Percentiles rank a stretch among this genome's conserved stretches.
Conservation (phyloP, 2,329 filamentous ascomycete genomes). For the Bipolaris victoriae region DNA sequence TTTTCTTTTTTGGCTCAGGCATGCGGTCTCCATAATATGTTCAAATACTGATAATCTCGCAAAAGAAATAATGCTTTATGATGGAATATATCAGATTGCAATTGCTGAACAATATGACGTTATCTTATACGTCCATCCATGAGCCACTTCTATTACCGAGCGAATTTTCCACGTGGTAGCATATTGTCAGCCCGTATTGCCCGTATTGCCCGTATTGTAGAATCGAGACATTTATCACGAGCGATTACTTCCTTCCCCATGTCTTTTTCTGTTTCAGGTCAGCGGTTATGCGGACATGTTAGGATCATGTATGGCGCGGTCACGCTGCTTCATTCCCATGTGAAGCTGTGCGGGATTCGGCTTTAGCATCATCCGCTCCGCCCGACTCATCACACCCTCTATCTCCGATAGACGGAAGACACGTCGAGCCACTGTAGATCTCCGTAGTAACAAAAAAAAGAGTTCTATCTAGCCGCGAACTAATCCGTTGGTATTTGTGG, state of each 20-base stretch:
- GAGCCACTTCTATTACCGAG: not conserved
- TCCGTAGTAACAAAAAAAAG: no score
- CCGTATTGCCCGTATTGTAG: not conserved
- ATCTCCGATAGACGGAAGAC: not conserved
- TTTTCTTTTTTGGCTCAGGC: no score
- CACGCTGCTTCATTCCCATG: not conserved
- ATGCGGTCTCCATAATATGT: no score
- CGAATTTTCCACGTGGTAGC: not conserved
- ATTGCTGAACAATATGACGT: no score
- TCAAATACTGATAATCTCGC: no score
- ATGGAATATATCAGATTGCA: no score
- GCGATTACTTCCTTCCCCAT: not conserved
- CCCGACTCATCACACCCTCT: not conserved
- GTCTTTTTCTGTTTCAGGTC: not conserved
- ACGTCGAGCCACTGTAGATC: not conserved
- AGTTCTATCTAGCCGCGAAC: no score
- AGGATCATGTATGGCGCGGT: not conserved
- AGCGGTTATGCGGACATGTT: not conserved
- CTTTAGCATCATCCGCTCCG: constrained; percentile 13
- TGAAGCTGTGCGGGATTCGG: constrained; percentile 12
- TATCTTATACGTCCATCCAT: no score
- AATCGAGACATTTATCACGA: not conserved
- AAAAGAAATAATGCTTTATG: no score
- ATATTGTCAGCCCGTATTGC: no score
- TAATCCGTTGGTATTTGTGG: no score